Evolutionary conservation across 1,284 basidiomycete genomes (phyloP), one percentile per base, ranked within the genome.

Genomic region (Neonothopanus nambi): DNA sequence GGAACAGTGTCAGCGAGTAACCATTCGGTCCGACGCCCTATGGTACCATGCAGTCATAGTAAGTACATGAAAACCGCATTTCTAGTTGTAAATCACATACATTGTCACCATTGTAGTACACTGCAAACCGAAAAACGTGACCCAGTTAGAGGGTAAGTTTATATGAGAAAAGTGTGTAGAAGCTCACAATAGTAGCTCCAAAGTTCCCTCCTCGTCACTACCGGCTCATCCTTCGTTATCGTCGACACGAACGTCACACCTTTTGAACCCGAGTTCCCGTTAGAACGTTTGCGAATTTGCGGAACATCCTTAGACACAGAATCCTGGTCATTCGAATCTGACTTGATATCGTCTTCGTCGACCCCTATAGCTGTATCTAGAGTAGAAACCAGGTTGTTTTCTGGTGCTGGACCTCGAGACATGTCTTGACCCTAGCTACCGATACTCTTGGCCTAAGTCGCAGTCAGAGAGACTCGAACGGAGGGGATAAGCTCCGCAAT

Each of bases 31-130:
- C 85, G 24, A 84, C 81, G 50, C 85, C 82, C 30, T 33, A 33
- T 9, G 8, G 2, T 2, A 33, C 9, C 30, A 33, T 3, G 13
- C 42, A 49, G 36, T n/a, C n/a, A n/a, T n/a, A n/a, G n/a, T n/a
- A n/a, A n/a, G n/a, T n/a, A 39, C 6, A 18, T 17, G 17, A 44
- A 24, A 35, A 7, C 12, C n/a, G n/a, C 17, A 30, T 5, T 30
- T 35, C 12, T 18, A 50, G 5, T 1, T 3, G 5, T n/a, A 21
- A 3, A n/a, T 2, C 23, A 63, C 75, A 30, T 61, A 85, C 85
- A 65, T 86, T 87, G 57, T 87, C 80, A 49, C 85, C 85, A 53
- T 88, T 89, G 67, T 82, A 85, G 64, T 88, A 87, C 53, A 87
- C 85, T 87, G 56, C 11, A 46, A 42, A 36, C 54, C 43, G 15